Evolutionary conservation across 345 rosid genomes (phyloP).

Genomic region (Gossypium rotundifolium): DNA sequence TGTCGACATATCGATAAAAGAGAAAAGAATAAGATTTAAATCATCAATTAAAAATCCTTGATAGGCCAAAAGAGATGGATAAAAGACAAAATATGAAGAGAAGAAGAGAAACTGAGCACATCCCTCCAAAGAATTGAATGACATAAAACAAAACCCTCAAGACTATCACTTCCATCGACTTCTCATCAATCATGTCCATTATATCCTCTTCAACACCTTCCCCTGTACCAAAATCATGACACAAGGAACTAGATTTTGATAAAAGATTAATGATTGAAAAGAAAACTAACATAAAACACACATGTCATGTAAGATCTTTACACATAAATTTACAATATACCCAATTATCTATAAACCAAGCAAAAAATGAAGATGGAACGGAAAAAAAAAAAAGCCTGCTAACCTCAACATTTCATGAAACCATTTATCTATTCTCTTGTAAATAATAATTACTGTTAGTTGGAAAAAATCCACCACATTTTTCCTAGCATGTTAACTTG

Average conservation of each 20-base stretch:
- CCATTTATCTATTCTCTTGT: background rate
- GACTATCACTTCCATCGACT: slow-evolving; percentile 99
- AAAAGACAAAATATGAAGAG: background rate
- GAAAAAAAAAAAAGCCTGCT: background rate
- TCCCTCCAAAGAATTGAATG: slow-evolving; percentile 97
- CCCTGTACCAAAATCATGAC: slow-evolving; percentile 46
- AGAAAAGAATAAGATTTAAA: background rate
- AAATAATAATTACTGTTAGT: background rate
- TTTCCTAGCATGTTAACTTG: background rate
- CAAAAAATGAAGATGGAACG: background rate
- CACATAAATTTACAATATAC: slow-evolving; percentile 16
- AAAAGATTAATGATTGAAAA: background rate
- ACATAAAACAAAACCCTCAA: slow-evolving; percentile 86
- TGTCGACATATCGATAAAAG: background rate
- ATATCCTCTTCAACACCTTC: slow-evolving; percentile 88
- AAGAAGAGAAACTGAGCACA: slow-evolving; percentile 63
- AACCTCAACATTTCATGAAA: background rate
- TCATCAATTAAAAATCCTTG: background rate
- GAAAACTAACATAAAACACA: background rate
- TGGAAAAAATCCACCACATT: background rate
- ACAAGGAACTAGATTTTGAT: slow-evolving; percentile 4
- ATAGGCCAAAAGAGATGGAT: background rate
- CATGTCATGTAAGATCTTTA: slow-evolving; percentile 7
- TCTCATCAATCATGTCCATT: slow-evolving; percentile 98
- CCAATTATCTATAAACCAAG: background rate